Evolutionary conservation across 129 eudicot species (phyloP).

Genomic region (Escallonia rubra): DNA sequence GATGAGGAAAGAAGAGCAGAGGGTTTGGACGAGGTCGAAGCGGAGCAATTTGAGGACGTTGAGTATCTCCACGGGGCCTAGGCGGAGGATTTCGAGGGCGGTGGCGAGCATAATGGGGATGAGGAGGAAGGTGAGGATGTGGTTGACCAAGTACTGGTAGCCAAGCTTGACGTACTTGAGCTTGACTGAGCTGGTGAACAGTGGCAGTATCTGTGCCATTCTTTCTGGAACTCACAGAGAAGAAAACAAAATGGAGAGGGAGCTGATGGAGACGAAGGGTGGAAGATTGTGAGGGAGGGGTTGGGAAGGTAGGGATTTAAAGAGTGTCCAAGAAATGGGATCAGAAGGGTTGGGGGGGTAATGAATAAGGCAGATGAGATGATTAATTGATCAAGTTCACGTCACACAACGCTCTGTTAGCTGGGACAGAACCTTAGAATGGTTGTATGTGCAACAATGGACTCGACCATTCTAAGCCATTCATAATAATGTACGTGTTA

Average conservation of each 20-base stretch:
- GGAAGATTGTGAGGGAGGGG: conserved; percentile 1
- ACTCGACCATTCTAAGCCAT: no score
- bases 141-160: conserved; percentile 35
- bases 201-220: conserved; percentile 18
- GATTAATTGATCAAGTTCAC: conserved; percentile 23
- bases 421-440: background rate
- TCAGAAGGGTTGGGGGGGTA: background rate
- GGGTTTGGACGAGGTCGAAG: conserved; percentile 21
- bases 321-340: background rate
- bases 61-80: conserved; percentile 25
- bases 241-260: background rate
- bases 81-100: conserved; percentile 22
- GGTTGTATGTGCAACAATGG: no score
- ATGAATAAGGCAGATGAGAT: conserved; percentile 23
- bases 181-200: conserved; percentile 21
- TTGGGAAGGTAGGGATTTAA: conserved; percentile 11
- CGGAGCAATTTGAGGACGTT: conserved; percentile 11
- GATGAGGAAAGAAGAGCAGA: conserved; percentile 23
- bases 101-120: conserved; percentile 27
- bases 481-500: no score
- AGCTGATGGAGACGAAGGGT: background rate
- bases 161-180: conserved; percentile 37
- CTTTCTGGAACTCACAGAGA: background rate
- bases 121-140: conserved; percentile 30
- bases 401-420: background rate